Percentiles rank a stretch among this genome's conserved stretches.
Evolutionary conservation across 371 early-diverging fungal genomes (phyloP).

Genomic region (Massospora cicadina): DNA sequence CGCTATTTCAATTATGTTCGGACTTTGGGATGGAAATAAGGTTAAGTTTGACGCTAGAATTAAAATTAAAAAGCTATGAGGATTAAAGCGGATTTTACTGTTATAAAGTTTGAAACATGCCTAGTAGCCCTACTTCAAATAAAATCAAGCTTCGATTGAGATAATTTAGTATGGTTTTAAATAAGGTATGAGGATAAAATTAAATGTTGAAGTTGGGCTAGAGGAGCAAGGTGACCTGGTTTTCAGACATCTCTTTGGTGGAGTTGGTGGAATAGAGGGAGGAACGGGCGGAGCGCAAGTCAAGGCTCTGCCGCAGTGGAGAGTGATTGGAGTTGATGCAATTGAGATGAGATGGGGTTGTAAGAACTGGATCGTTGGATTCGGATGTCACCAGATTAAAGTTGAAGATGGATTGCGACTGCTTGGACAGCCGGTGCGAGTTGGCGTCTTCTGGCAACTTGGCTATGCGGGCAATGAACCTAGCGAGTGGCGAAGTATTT

Average conservation of each 20-base stretch:
- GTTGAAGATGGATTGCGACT: conserved; percentile 6
- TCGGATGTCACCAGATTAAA: conserved; percentile 3
- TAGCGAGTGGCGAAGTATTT: background rate
- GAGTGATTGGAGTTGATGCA: conserved; percentile 7
- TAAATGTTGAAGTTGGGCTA: too few relatives aligned
- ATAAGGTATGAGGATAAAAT: too few relatives aligned
- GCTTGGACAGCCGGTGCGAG: background rate
- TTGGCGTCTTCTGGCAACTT: background rate
- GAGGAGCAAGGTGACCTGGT: conserved; percentile 1
- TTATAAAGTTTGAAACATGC: too few relatives aligned
- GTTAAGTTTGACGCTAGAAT: too few relatives aligned
- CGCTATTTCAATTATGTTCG: too few relatives aligned
- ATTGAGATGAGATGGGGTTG: conserved; percentile 10
- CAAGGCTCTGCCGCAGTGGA: background rate
- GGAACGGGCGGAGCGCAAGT: background rate
- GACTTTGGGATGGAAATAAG: too few relatives aligned
- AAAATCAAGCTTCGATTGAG: too few relatives aligned
- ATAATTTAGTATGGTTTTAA: too few relatives aligned
- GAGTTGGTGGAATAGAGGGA: conserved; percentile 1
- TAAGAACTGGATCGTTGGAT: conserved; percentile 13
- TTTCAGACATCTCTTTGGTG: background rate
- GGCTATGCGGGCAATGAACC: background rate
- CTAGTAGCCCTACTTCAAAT: too few relatives aligned
- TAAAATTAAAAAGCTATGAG: too few relatives aligned
- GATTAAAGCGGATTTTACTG: too few relatives aligned